These are phyloP conservation scores for Cinnamomum micranthum DNA, from an alignment of 164 flowering plant genomes.

Conservation along the genomic window DNA sequence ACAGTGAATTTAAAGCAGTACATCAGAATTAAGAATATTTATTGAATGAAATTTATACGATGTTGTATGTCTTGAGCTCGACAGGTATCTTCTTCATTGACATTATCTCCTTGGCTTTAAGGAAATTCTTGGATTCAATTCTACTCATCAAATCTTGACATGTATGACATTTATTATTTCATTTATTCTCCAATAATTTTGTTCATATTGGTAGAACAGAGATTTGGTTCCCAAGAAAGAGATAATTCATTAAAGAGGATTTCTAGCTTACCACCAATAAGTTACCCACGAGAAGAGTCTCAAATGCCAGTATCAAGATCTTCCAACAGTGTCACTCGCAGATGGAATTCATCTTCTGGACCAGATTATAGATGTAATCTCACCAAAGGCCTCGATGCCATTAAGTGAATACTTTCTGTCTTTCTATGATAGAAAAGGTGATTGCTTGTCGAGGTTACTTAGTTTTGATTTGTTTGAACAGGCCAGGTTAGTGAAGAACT, in stretches of 20 bases:
- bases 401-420: background rate
- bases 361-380: constrained; percentile 58
- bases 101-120: background rate
- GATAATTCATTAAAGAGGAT: constrained; percentile 55
- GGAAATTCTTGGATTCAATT: background rate
- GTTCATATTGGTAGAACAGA: constrained; percentile 36
- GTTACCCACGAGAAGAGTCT: constrained; percentile 55
- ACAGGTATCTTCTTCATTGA: background rate
- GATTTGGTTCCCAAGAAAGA: constrained; percentile 80
- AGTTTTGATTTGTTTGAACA: constrained; percentile 31
- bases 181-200: background rate
- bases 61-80: background rate
- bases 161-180: background rate
- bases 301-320: constrained; percentile 62
- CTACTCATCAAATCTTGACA: background rate
- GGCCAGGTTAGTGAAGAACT: constrained; percentile 78
- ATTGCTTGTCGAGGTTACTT: background rate
- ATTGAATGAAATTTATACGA: background rate
- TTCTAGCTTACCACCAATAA: constrained; percentile 44
- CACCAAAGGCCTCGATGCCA: background rate
- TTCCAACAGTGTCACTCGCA: constrained; percentile 49
- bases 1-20: background rate
- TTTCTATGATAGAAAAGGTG: background rate
- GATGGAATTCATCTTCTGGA: constrained; percentile 56
- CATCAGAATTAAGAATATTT: too few relatives aligned